A percentile compares a stretch with the other conserved stretches of the same genome.
phyloP scores from a whole-genome alignment of 176 grass and related monocot genomes.

The Zoysia pacifica region DNA sequence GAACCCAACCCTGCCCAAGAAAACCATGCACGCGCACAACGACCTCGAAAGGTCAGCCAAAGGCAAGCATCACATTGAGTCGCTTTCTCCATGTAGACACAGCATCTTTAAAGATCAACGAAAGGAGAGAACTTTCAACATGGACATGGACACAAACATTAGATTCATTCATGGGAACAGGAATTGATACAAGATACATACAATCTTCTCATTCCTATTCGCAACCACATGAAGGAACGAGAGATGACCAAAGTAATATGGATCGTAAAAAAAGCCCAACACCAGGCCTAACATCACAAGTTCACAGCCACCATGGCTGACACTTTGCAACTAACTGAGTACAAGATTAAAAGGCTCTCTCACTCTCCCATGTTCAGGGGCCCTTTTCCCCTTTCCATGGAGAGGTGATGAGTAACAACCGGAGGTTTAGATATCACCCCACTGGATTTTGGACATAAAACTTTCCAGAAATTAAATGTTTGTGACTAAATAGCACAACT shows the following conservation, averaged over 20 bases:
- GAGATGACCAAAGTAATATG: constrained; percentile 29
- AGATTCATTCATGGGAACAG: neutral
- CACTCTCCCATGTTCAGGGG: constrained; percentile 43
- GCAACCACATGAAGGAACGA: constrained; percentile 33
- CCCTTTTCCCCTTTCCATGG: constrained; percentile 44
- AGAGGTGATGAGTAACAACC: constrained; percentile 26
- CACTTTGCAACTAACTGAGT: constrained; percentile 35
- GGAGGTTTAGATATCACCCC: constrained; percentile 14
- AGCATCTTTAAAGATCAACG: no score
- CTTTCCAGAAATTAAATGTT: constrained; percentile 38
- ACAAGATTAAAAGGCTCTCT: constrained; percentile 37
- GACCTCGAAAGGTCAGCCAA: no score
- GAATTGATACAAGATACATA: constrained; percentile 27
- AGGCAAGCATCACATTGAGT: no score
- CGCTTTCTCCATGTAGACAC: no score
- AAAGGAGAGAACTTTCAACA: no score
- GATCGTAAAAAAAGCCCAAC: constrained; percentile 29
- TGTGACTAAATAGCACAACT: neutral
- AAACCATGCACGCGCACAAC: no score
- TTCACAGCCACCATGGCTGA: constrained; percentile 47
- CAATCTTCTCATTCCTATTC: constrained; percentile 38
- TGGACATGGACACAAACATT: no score
- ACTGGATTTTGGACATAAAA: constrained; percentile 38
- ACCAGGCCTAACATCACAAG: constrained; percentile 34
- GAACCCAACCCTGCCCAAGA: no score